Evolutionary conservation across 768 basidiomycete species (phyloP), one percentile per base, ranked within the genome.

Genomic region (Boletus huronensis): DNA sequence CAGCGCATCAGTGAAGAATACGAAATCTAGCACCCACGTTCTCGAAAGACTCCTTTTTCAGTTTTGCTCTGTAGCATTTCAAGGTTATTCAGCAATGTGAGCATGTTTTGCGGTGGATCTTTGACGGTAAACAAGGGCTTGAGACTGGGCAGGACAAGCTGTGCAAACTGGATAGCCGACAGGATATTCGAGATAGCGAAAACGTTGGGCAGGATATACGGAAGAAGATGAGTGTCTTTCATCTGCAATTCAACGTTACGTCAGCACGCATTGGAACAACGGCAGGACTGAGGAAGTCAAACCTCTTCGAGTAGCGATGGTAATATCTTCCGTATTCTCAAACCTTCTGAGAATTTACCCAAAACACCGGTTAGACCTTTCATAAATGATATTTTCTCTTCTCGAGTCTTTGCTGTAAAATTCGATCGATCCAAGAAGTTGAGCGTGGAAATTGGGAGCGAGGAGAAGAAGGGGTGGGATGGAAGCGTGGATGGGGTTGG

Each of bases 361-460:
- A 98, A 72, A 7, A 98, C 94, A 47, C 79, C 66, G 1, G 87
- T 79, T 19, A 98, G 73, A 0, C 96, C 95, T 68, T 92, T 92
- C 84, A 98, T 89, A 70, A 98, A 98, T 0, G 90, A 90, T 26
- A 97, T 87, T 69, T 98, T 98, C 67, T 98, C 97, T 73, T 98
- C 96, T 52, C 88, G 76, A 2, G 93, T 87, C 71, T 98, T 97
- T 0, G 92, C 84, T 0, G 94, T 91, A 68, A 98, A 99, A 54
- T 88, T 96, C 5, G 95, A 91, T 14, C 96, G 85, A 64, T 98
- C 96, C 50, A 99, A 76, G 74, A 98, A 99, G 65, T 93, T 94
- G 31, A 99, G 80, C 0, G 96, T 98, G 2, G 92, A 95, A 23
- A 98, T 94, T 7, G 96, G 92, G 11, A 98, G 77, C 5, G 93